A percentile compares a stretch with the other conserved stretches of the same genome.
Conservation (phyloP, 2,329 filamentous ascomycete species). For the Aspergillus alliaceus region DNA sequence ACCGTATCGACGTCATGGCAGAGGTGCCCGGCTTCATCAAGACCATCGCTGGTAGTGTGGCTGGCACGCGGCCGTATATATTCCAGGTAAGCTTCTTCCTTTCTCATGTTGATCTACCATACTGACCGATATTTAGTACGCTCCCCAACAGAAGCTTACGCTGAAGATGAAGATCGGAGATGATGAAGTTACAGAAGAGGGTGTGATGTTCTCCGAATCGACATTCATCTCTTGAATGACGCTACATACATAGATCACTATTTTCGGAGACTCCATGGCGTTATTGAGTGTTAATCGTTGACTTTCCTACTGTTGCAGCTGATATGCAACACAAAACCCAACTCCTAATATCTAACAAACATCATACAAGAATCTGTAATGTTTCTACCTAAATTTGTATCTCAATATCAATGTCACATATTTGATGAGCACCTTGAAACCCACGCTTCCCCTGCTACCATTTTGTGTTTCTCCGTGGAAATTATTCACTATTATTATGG, state of each 20-base stretch:
- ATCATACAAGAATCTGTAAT: constrained; percentile 30
- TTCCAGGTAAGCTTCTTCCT: constrained; percentile 70
- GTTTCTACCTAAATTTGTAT: constrained; percentile 11
- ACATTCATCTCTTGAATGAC: constrained; percentile 79
- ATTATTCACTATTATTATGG: background rate
- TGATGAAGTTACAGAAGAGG: constrained; percentile 74
- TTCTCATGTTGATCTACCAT: constrained; percentile 3
- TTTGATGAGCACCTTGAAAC: background rate
- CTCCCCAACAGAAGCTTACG: constrained; percentile 63
- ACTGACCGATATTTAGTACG: constrained; percentile 59
- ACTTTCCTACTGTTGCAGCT: constrained; percentile 24
- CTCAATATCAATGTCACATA: background rate
- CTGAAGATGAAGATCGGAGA: constrained; percentile 86
- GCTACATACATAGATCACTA: constrained; percentile 30
- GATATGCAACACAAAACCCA: constrained; percentile 16
- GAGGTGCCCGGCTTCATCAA: constrained; percentile 96
- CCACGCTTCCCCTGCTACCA: constrained; percentile 1
- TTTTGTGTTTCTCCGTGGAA: no score
- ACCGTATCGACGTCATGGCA: constrained; percentile 92
- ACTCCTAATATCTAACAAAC: constrained; percentile 17
- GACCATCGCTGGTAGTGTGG: constrained; percentile 82
- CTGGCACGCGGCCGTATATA: constrained; percentile 94
- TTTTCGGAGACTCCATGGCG: constrained; percentile 26
- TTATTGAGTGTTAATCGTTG: constrained; percentile 32
- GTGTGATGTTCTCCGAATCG: constrained; percentile 79